Conservation (phyloP, 495 filamentous ascomycete genomes). For the Astrocystis sublimbata region DNA sequence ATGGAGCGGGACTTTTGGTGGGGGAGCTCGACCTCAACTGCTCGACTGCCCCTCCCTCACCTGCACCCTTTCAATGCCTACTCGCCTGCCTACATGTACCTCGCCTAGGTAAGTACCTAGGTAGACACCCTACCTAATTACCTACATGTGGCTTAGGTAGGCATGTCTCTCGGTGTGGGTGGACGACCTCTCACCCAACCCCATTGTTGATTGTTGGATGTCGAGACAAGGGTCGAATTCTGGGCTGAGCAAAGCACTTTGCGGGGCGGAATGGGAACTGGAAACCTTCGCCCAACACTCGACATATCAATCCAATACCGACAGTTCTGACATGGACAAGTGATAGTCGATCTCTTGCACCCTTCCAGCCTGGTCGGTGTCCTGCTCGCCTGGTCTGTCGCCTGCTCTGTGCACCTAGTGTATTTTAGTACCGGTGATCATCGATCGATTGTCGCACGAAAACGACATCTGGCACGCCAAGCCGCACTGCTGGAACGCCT, state of each 20-base stretch:
- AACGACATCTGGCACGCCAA: conserved; percentile 10
- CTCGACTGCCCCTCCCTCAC: too few relatives aligned
- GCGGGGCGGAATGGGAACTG: neutral
- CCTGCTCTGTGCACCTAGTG: too few relatives aligned
- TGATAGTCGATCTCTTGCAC: neutral
- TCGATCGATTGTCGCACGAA: conserved; percentile 12
- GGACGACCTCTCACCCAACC: neutral
- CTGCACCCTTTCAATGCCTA: too few relatives aligned
- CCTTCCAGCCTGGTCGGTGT: neutral
- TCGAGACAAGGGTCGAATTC: too few relatives aligned
- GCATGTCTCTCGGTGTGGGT: neutral
- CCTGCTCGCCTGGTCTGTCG: too few relatives aligned
- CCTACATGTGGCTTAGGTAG: neutral
- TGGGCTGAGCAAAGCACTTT: neutral
- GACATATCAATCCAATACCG: too few relatives aligned
- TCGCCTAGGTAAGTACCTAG: too few relatives aligned
- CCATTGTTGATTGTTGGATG: too few relatives aligned
- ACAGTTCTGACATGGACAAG: neutral
- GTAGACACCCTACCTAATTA: too few relatives aligned
- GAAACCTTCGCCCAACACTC: neutral
- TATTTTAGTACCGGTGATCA: conserved; percentile 4
- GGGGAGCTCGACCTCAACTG: neutral
- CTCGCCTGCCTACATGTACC: too few relatives aligned
- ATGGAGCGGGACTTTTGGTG: too few relatives aligned
- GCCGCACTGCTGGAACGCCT: neutral